These are phyloP conservation scores for Cyamopsis tetragonoloba DNA, from an alignment of 306 rosid species.

Conservation along the genomic window DNA sequence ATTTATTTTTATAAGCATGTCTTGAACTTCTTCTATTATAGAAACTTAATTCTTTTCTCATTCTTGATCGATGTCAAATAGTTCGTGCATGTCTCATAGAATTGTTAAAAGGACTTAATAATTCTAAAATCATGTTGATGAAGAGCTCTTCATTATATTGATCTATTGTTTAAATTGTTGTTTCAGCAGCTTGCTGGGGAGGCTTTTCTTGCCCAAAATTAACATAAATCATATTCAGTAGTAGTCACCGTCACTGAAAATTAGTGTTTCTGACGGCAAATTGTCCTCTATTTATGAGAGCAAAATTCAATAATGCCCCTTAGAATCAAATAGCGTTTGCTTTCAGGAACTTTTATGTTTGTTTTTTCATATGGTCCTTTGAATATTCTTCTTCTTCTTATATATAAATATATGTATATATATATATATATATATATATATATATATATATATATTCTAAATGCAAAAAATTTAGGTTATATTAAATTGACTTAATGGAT, in stretches of 20 bases:
- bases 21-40: no score
- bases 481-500: neutral
- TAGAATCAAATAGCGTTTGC: neutral
- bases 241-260: neutral
- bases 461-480: slow-evolving; percentile 4
- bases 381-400: slow-evolving; percentile 33
- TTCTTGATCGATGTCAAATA: no score
- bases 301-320: neutral
- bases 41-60: no score
- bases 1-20: no score
- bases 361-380: neutral
- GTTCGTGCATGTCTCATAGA: no score
- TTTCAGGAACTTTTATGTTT: slow-evolving; percentile 27
- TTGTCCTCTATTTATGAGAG: slow-evolving; percentile 7
- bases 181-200: neutral
- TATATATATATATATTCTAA: neutral
- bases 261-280: neutral
- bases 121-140: neutral
- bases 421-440: no score
- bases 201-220: slow-evolving; percentile 2
- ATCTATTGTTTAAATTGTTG: neutral
- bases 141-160: neutral
- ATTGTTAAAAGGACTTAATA: no score
- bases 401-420: no score
- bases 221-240: neutral